A percentile compares a stretch with the other conserved stretches of the same genome.
Evolutionary conservation across 192 early-diverging fungal species (phyloP).

Genomic region (Geranomyces michiganensis): DNA sequence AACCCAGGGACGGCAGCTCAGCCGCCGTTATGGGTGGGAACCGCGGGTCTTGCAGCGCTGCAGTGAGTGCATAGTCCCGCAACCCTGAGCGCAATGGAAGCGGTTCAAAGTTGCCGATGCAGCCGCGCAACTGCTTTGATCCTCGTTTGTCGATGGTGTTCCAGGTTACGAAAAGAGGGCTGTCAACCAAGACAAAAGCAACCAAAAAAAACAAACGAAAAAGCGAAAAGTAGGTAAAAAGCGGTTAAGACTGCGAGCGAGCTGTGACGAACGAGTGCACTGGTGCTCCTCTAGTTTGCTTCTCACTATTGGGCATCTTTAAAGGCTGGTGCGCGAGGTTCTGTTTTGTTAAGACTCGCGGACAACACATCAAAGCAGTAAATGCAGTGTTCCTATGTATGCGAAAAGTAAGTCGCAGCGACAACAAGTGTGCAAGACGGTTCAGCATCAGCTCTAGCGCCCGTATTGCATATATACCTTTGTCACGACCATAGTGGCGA

Average conservation of each 20-base stretch:
- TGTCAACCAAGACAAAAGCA: slow-evolving; percentile 23
- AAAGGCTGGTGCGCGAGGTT: slow-evolving; percentile 53
- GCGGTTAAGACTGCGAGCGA: too few species aligned
- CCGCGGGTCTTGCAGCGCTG: slow-evolving; percentile 80
- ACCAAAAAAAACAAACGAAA: neutral
- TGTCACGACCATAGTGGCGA: neutral
- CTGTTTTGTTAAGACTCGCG: slow-evolving; percentile 58
- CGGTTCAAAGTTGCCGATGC: slow-evolving; percentile 89
- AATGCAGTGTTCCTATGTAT: slow-evolving; percentile 65
- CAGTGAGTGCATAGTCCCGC: slow-evolving; percentile 78
- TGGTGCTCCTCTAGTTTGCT: neutral
- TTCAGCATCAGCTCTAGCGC: neutral
- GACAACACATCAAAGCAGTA: slow-evolving; percentile 83
- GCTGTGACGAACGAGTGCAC: neutral
- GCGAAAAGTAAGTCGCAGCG: too few species aligned
- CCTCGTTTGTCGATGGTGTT: slow-evolving; percentile 46
- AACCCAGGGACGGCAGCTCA: slow-evolving; percentile 71
- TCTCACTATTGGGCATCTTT: slow-evolving; percentile 63
- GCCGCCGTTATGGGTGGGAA: slow-evolving; percentile 73
- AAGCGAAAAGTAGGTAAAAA: neutral
- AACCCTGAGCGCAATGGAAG: slow-evolving; percentile 71
- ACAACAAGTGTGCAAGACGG: too few species aligned
- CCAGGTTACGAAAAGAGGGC: slow-evolving; percentile 89
- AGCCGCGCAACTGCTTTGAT: slow-evolving; percentile 72
- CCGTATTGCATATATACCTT: neutral